phyloP scores from a whole-genome alignment of 2,329 filamentous ascomycete genomes.

The Dothistroma pini region DNA sequence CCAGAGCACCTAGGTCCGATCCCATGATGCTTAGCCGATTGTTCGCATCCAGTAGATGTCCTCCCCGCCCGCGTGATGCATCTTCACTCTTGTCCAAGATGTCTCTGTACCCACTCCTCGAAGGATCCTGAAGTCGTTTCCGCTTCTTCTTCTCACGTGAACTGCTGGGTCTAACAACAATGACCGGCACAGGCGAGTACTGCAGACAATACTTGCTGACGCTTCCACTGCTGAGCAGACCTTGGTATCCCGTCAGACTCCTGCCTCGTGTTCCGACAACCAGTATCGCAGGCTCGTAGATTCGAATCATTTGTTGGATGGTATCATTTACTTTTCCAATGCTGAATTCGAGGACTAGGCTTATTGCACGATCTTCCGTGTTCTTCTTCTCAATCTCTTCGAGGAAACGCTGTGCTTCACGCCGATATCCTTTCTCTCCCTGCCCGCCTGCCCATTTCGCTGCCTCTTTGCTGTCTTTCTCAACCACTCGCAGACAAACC shows the following conservation, averaged over 20 bases:
- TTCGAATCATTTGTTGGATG: constrained; percentile 86
- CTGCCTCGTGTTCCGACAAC: constrained; percentile 86
- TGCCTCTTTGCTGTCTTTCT: constrained; percentile 71
- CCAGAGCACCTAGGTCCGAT: constrained; percentile 35
- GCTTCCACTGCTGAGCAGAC: constrained; percentile 72
- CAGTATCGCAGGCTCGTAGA: constrained; percentile 87
- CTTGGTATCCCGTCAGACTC: constrained; percentile 80
- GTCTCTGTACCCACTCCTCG: constrained; percentile 69
- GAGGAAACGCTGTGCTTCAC: constrained; percentile 71
- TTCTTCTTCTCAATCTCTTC: constrained; percentile 77
- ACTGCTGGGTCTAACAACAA: constrained; percentile 81
- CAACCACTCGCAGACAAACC: constrained; percentile 82
- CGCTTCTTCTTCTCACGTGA: constrained; percentile 87
- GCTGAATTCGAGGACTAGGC: constrained; percentile 79
- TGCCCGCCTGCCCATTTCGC: constrained; percentile 39
- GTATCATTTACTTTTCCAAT: constrained; percentile 87
- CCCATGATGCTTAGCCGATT: constrained; percentile 46
- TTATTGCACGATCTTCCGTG: constrained; percentile 75
- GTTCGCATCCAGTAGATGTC: constrained; percentile 51
- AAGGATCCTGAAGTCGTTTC: constrained; percentile 75
- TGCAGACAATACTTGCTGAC: constrained; percentile 95
- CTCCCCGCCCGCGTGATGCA: constrained; percentile 41
- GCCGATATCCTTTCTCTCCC: constrained; percentile 59
- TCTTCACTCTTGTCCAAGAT: constrained; percentile 65
- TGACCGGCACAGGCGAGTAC: constrained; percentile 87